Percentiles rank a stretch among this genome's conserved stretches.
phyloP scores from a whole-genome alignment of 1,284 basidiomycete genomes.

The Stereum hirsutum region DNA sequence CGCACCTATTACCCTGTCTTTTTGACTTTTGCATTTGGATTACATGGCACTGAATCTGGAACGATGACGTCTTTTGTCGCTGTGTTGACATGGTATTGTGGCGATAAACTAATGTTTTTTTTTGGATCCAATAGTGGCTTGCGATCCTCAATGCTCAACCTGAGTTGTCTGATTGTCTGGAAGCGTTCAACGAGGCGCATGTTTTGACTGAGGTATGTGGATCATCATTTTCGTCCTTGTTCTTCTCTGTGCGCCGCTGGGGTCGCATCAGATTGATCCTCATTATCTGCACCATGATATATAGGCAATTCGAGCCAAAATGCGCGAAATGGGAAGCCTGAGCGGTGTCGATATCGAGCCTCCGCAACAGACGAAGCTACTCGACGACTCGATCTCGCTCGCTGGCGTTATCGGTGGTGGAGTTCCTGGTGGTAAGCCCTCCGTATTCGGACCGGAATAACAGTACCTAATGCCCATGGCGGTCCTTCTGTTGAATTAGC shows the following conservation, averaged over 20 bases:
- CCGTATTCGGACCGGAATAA: constrained; percentile 1
- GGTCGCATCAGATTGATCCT: no score
- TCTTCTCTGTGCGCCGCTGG: no score
- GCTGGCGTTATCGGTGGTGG: constrained; percentile 90
- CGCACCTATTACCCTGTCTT: no score
- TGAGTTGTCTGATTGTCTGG: constrained; percentile 32
- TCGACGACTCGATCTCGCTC: constrained; percentile 71
- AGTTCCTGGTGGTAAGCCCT: constrained; percentile 80
- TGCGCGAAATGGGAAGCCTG: constrained; percentile 82
- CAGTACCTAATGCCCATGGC: neutral
- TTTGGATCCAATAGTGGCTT: no score
- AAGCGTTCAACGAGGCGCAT: constrained; percentile 49
- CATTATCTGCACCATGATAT: no score
- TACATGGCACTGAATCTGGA: neutral
- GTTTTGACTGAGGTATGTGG: constrained; percentile 42
- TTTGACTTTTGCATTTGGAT: neutral
- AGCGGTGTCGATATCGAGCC: constrained; percentile 91
- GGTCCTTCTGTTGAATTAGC: constrained; percentile 37
- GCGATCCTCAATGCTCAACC: constrained; percentile 40
- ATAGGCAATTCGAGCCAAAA: constrained; percentile 69
- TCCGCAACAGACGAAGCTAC: constrained; percentile 77
- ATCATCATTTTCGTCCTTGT: neutral
- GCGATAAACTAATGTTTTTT: no score
- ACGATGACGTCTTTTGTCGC: no score
- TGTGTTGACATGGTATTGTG: no score